Percentiles rank a stretch among this genome's conserved stretches.
These are phyloP conservation scores for Candida succiphila DNA, from an alignment of 805 yeast species.

Conservation along the genomic window DNA sequence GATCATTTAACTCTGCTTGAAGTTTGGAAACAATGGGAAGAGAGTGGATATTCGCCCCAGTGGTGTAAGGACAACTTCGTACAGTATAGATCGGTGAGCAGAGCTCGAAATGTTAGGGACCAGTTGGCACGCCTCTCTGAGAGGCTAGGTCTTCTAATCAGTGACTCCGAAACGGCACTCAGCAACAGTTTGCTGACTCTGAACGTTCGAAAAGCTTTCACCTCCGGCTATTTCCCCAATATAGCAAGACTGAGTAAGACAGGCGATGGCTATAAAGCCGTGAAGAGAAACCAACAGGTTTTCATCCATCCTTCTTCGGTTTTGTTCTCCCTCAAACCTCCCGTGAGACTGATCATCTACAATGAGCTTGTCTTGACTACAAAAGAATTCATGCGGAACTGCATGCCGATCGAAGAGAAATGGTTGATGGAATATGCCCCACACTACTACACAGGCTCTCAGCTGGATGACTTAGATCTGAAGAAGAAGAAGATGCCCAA, in stretches of 20 bases:
- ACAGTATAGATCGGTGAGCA: slow-evolving; percentile 60
- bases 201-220: slow-evolving; percentile 42
- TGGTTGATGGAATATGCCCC: slow-evolving; percentile 76
- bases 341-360: slow-evolving; percentile 64
- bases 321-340: slow-evolving; percentile 54
- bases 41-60: slow-evolving; percentile 50
- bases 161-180: slow-evolving; percentile 20
- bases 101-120: slow-evolving; percentile 61
- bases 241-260: slow-evolving; percentile 45
- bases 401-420: slow-evolving; percentile 59
- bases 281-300: slow-evolving; percentile 63
- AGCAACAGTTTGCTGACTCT: slow-evolving; percentile 15
- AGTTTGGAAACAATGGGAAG: slow-evolving; percentile 70
- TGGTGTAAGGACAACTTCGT: slow-evolving; percentile 86
- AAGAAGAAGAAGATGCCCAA: slow-evolving; percentile 1
- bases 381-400: slow-evolving; percentile 80
- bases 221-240: slow-evolving; percentile 64
- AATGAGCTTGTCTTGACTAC: slow-evolving; percentile 79
- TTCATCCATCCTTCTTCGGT: slow-evolving; percentile 82
- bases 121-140: slow-evolving; percentile 59
- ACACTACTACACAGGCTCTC: slow-evolving; percentile 28
- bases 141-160: slow-evolving; percentile 34
- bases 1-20: slow-evolving; percentile 75
- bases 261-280: slow-evolving; percentile 63
- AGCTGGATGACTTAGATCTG: slow-evolving; percentile 3